Conservation (phyloP, 2,329 filamentous ascomycete genomes). For the Aspergillus tubingensis region DNA sequence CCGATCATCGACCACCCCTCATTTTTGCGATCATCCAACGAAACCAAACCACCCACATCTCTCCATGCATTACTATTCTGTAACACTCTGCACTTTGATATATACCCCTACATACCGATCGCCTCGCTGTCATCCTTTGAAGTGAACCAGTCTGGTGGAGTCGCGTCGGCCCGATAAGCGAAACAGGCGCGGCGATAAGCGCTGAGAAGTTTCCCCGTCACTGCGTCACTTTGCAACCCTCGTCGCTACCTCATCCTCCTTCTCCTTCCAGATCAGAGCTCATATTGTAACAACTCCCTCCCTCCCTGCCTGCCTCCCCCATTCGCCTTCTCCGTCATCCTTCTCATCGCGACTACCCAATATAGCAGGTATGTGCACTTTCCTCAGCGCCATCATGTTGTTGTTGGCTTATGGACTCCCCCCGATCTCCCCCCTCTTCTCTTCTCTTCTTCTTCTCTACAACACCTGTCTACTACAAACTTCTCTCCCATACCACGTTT, state of each 20-base stretch:
- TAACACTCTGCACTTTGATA: background rate
- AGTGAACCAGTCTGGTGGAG: background rate
- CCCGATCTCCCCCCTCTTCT: background rate
- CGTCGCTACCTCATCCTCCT: background rate
- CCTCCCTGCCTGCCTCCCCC: conserved; percentile 7
- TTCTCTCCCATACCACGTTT: background rate
- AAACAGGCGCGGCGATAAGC: conserved; percentile 1
- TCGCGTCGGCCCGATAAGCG: background rate
- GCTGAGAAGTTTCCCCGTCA: background rate
- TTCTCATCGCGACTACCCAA: conserved; percentile 21
- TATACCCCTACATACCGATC: background rate
- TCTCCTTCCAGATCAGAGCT: background rate
- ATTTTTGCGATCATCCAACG: conserved; percentile 5
- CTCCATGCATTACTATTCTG: background rate
- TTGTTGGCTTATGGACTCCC: background rate
- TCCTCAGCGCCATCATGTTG: conserved; percentile 10
- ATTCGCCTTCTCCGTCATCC: conserved; percentile 11
- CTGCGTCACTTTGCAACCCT: conserved; percentile 6
- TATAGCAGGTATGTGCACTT: conserved; percentile 17
- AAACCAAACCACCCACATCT: conserved; percentile 2
- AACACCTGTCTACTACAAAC: background rate
- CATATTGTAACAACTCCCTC: background rate
- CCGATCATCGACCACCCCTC: conserved; percentile 9
- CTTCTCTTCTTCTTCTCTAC: conserved; percentile 18
- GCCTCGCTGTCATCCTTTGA: background rate